Base-by-base conservation (phyloP, 257 asterid species). In the Solanum chaucha region DNA sequence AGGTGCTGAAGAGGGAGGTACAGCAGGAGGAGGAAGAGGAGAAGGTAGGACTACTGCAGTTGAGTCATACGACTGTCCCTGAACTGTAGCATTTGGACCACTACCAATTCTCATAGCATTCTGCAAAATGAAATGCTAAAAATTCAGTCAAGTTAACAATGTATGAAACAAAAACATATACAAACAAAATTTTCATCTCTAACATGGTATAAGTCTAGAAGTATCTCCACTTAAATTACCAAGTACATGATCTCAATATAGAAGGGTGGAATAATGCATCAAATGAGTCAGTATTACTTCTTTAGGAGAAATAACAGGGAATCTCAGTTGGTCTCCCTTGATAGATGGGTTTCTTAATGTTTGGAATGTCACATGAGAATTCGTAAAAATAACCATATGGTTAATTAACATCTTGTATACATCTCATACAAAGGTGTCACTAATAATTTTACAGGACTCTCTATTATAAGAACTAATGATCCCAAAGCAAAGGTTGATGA, bases 41-140 rank as follows among this genome's bases (percentile, higher is more conserved):
- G 97, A 87, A 48, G 91, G 73, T 36, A 87, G 89, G 85, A 83
- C 80, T 8, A 93, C 68, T 89, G 92, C 75, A 74, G 96, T 73
- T 70, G 91, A 75, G 40, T 88, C 92, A 87, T 89, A 92, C n/a
- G 91, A 92, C 85, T 92, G 97, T 67, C 92, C 92, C 84, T 92
- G 83, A 34, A 90, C 85, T 87, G 91, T 89, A 85, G 93, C 82
- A 86, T 89, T 91, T 46, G 95, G 90, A 86, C 94, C 90, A 87
- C 86, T 91, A 77, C 95, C 96, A 46, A 91, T 85, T 87, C 90
- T 92, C 94, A 92, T 85, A 48, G 98, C 93, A 70, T 91, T 88
- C 97, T 95, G 98, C 91, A 88, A 88, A 86, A 80, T 28, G 40
- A 85, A 26, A 46, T 80, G 40, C 85, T 46, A 30, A 46, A n/a